Evolutionary conservation across 1,139 yeast species (phyloP).

Genomic region (Geotrichum siamense): DNA sequence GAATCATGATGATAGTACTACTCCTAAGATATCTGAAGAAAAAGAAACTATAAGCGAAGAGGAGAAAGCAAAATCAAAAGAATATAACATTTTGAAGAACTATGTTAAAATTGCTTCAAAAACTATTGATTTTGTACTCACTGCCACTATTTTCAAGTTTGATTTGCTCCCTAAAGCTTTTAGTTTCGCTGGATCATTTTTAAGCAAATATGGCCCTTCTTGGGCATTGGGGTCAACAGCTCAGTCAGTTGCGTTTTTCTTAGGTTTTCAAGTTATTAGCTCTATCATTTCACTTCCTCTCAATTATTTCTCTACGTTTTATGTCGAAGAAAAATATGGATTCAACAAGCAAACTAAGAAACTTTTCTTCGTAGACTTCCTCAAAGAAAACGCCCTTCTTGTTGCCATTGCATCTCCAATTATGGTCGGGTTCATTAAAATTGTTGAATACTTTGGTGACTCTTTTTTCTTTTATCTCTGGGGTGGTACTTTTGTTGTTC

Average conservation of each 20-base stretch:
- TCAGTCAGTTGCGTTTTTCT: slow-evolving; percentile 61
- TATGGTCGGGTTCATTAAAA: slow-evolving; percentile 66
- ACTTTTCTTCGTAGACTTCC: slow-evolving; percentile 63
- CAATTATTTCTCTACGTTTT: slow-evolving; percentile 71
- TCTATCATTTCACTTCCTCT: slow-evolving; percentile 54
- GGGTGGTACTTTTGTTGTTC: slow-evolving; percentile 61
- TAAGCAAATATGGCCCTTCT: slow-evolving; percentile 34
- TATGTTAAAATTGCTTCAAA: slow-evolving; percentile 57
- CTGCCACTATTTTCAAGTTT: slow-evolving; percentile 49
- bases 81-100: slow-evolving; percentile 76
- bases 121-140: slow-evolving; percentile 47
- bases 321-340: slow-evolving; percentile 85
- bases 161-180: slow-evolving; percentile 68
- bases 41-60: neutral
- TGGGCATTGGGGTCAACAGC: slow-evolving; percentile 33
- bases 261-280: slow-evolving; percentile 44
- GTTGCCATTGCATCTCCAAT: slow-evolving; percentile 64
- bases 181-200: slow-evolving; percentile 43
- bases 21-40: slow-evolving; percentile 49
- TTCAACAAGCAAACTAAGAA: slow-evolving; percentile 75
- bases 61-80: slow-evolving; percentile 63
- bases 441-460: slow-evolving; percentile 73
- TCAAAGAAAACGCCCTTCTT: slow-evolving; percentile 53
- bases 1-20: slow-evolving; percentile 33
- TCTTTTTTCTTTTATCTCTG: slow-evolving; percentile 74